Conservation (phyloP, 1,139 yeast genomes). For the Candida tropicalis region DNA sequence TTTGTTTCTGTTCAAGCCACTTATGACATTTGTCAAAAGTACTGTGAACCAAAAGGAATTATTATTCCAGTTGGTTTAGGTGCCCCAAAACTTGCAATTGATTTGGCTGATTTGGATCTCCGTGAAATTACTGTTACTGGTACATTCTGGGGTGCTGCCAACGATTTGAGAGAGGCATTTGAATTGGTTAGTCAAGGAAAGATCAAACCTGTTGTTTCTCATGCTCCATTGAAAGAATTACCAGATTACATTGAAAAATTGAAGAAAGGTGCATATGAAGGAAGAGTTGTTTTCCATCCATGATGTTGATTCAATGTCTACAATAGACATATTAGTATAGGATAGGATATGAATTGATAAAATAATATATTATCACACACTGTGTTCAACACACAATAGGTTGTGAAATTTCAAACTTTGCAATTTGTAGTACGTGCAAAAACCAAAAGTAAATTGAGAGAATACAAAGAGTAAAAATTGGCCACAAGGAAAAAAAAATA, state of each 20-base stretch:
- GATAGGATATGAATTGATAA: no score
- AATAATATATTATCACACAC: no score
- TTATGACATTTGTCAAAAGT: constrained; percentile 30
- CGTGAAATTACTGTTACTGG: constrained; percentile 41
- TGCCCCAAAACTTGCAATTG: constrained; percentile 25
- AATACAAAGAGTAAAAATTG: no score
- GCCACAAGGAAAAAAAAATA: no score
- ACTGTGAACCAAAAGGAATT: constrained; percentile 34
- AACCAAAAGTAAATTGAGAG: no score
- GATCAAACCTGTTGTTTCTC: constrained; percentile 37
- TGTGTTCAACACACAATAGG: no score
- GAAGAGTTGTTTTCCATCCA: constrained; percentile 44
- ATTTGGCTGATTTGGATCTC: constrained; percentile 36
- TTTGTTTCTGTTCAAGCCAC: constrained; percentile 44
- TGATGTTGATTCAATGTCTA: constrained; percentile 5
- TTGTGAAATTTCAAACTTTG: no score
- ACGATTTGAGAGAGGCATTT: constrained; percentile 43
- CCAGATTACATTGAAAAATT: constrained; percentile 37
- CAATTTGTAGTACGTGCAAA: no score
- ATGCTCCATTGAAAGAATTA: constrained; percentile 33
- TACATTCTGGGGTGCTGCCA: constrained; percentile 45
- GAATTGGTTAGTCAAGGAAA: constrained; percentile 39
- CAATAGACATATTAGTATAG: no score
- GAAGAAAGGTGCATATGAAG: constrained; percentile 36
- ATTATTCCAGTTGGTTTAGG: constrained; percentile 47